These are phyloP conservation scores for Yamadazyma phyllophila DNA, from an alignment of 805 yeast species.

Conservation along the genomic window DNA sequence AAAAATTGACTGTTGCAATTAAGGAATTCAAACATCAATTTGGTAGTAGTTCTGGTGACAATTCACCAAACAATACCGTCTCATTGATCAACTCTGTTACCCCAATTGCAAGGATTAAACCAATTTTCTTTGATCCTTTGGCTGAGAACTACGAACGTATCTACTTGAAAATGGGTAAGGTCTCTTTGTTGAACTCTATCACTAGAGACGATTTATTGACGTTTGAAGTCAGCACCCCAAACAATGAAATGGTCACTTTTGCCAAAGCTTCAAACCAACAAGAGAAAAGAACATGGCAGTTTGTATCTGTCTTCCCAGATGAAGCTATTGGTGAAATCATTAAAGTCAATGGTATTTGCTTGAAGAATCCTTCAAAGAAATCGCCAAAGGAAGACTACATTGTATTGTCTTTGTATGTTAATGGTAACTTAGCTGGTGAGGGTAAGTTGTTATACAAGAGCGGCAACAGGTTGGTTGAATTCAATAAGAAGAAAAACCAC, in stretches of 20 bases:
- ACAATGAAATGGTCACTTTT: slow-evolving; percentile 49
- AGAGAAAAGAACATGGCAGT: slow-evolving; percentile 57
- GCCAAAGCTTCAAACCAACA: slow-evolving; percentile 67
- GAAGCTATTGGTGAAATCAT: slow-evolving; percentile 74
- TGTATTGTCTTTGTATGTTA: slow-evolving; percentile 54
- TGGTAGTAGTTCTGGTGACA: slow-evolving; percentile 5
- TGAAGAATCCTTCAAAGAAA: slow-evolving; percentile 32
- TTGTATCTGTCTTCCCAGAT: slow-evolving; percentile 67
- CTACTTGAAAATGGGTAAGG: slow-evolving; percentile 57
- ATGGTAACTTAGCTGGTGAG: slow-evolving; percentile 62
- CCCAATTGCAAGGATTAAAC: slow-evolving; percentile 64
- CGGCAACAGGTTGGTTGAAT: slow-evolving; percentile 47
- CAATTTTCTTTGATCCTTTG: slow-evolving; percentile 62
- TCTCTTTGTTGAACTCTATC: slow-evolving; percentile 28
- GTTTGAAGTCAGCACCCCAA: slow-evolving; percentile 52
- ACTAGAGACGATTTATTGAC: slow-evolving; percentile 46
- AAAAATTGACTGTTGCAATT: slow-evolving; percentile 61
- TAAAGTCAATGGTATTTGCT: slow-evolving; percentile 56
- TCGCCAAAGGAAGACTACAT: slow-evolving; percentile 51
- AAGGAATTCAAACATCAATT: slow-evolving; percentile 65
- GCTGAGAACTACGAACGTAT: slow-evolving; percentile 59
- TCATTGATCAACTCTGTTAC: slow-evolving; percentile 33
- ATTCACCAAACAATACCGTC: neutral
- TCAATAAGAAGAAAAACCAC: slow-evolving; percentile 40
- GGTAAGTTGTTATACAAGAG: slow-evolving; percentile 52